Conservation (phyloP, 257 asterid genomes). For the Lycium ferocissimum region DNA sequence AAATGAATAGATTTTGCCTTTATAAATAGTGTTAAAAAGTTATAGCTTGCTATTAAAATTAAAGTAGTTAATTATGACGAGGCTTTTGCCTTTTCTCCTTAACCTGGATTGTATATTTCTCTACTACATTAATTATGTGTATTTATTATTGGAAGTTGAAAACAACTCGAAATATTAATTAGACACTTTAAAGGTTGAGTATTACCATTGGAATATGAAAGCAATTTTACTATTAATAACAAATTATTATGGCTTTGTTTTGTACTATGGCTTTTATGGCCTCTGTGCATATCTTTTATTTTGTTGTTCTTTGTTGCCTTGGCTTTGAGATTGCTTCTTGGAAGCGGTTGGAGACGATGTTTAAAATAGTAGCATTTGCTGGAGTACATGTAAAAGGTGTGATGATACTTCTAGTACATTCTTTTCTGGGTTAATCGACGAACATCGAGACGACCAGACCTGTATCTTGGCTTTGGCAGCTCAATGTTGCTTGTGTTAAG, state of each 20-base stretch:
- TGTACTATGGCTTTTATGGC: background rate
- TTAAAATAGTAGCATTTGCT: background rate
- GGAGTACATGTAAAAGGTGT: background rate
- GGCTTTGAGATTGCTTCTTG: background rate
- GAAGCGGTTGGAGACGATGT: background rate
- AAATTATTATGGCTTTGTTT: background rate
- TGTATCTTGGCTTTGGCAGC: background rate
- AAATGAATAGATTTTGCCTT: too few relatives aligned
- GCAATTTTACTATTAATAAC: too few relatives aligned
- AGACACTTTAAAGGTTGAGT: too few relatives aligned
- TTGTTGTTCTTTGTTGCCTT: background rate
- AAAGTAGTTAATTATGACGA: too few relatives aligned
- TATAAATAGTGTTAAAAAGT: too few relatives aligned
- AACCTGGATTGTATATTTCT: too few relatives aligned
- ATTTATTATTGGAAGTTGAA: too few relatives aligned
- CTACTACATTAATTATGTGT: too few relatives aligned
- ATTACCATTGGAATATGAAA: too few relatives aligned
- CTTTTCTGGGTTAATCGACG: background rate
- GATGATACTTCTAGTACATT: background rate
- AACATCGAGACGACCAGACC: background rate
- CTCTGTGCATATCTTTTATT: background rate
- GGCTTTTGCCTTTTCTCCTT: too few relatives aligned
- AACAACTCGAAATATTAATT: too few relatives aligned
- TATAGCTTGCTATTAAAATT: too few relatives aligned
- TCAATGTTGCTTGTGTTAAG: background rate